These are phyloP conservation scores for Xylaria bambusicola DNA, from an alignment of 495 filamentous ascomycete species.

Conservation along the genomic window DNA sequence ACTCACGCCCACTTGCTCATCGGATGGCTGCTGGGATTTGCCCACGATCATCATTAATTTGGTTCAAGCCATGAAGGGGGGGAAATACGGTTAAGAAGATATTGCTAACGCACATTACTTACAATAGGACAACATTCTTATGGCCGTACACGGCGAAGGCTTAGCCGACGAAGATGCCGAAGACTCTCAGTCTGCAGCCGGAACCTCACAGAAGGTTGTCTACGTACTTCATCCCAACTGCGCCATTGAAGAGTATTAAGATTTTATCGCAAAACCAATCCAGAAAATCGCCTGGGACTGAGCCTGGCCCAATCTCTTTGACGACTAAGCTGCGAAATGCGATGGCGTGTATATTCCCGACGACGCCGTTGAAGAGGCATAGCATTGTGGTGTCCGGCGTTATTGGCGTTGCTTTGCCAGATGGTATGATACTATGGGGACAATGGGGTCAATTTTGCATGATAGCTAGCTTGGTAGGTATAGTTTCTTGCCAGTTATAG, in stretches of 20 bases:
- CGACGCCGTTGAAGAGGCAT: background rate
- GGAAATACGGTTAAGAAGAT: too few relatives aligned
- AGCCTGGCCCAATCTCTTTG: background rate
- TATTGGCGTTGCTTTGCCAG: background rate
- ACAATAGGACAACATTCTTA: slow-evolving; percentile 81
- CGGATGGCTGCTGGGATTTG: background rate
- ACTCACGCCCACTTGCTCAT: slow-evolving; percentile 1
- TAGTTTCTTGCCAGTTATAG: background rate
- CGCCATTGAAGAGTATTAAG: slow-evolving; percentile 63
- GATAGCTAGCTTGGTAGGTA: slow-evolving; percentile 1
- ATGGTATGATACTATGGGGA: background rate
- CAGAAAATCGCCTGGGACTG: background rate
- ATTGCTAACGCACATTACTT: background rate
- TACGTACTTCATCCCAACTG: slow-evolving; percentile 97
- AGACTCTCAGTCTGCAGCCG: slow-evolving; percentile 42
- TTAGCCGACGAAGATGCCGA: slow-evolving; percentile 61
- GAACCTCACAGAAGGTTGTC: slow-evolving; percentile 58
- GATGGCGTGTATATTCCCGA: background rate
- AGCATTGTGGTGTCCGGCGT: slow-evolving; percentile 9
- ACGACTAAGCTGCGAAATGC: background rate
- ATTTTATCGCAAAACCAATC: background rate
- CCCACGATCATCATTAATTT: background rate
- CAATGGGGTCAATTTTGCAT: slow-evolving; percentile 3
- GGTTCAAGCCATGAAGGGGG: too few relatives aligned
- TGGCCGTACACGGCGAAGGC: slow-evolving; percentile 86